Evolutionary conservation across 2,329 filamentous ascomycete species (phyloP).

Genomic region (Fusarium dimerum): DNA sequence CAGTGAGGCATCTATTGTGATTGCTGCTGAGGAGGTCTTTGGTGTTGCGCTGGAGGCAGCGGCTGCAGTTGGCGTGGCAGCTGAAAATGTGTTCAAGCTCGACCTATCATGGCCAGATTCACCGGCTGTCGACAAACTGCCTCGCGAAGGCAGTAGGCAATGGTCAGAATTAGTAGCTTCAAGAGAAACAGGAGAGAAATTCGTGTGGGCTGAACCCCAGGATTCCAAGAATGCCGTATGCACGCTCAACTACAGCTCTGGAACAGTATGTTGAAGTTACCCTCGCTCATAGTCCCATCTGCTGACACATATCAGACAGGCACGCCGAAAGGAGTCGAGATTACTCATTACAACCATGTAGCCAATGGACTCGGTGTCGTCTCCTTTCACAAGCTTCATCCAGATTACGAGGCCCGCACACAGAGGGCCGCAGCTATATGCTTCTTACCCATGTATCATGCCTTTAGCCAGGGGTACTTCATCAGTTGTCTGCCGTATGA

Average conservation of each 20-base stretch:
- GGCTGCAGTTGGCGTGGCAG: conserved; percentile 53
- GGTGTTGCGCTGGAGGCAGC: conserved; percentile 69
- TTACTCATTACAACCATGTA: conserved; percentile 76
- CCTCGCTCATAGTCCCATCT: background rate
- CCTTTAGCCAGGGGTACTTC: conserved; percentile 71
- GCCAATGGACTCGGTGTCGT: conserved; percentile 66
- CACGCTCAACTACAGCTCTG: conserved; percentile 77
- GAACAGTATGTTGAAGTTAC: conserved; percentile 48
- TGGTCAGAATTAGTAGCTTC: conserved; percentile 64
- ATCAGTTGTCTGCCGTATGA: conserved; percentile 58
- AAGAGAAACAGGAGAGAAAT: conserved; percentile 53
- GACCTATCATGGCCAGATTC: conserved; percentile 56
- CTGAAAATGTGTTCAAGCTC: conserved; percentile 63
- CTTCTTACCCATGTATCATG: conserved; percentile 78
- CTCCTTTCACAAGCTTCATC: conserved; percentile 43
- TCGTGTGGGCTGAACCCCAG: conserved; percentile 62
- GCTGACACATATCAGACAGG: conserved; percentile 54
- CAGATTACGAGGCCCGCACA: conserved; percentile 47
- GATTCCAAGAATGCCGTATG: conserved; percentile 56
- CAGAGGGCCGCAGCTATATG: conserved; percentile 52
- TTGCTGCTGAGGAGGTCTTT: conserved; percentile 62
- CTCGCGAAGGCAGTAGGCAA: conserved; percentile 40
- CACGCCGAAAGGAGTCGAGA: conserved; percentile 80
- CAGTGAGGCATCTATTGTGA: conserved; percentile 65
- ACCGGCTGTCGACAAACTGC: conserved; percentile 9